A percentile compares a stretch with the other conserved stretches of the same genome.
phyloP scores from a whole-genome alignment of 2,329 filamentous ascomycete species.

The Chrysosporium keratinophilum region DNA sequence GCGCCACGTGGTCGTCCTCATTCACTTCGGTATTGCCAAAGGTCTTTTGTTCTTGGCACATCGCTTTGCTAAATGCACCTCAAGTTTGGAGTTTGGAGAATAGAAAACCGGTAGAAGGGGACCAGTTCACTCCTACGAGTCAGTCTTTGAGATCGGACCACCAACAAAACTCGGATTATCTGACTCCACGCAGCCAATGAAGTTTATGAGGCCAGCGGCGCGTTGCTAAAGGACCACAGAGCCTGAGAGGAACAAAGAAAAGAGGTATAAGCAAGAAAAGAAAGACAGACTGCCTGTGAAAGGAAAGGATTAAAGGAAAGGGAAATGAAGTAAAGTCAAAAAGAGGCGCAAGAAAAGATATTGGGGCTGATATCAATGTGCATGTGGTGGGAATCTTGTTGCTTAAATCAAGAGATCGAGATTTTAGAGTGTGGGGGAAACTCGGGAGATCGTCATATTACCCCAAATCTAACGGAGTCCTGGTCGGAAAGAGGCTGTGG shows the following conservation, averaged over 20 bases:
- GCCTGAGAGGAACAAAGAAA: neutral
- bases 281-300: neutral
- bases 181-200: neutral
- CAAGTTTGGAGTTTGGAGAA: too few species aligned
- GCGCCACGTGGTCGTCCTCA: neutral
- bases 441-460: constrained; percentile 8
- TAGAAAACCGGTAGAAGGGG: neutral
- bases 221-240: neutral
- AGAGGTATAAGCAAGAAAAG: neutral
- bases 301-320: neutral
- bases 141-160: neutral
- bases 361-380: neutral
- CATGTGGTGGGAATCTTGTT: neutral
- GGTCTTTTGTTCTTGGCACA: neutral
- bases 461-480: neutral
- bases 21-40: neutral
- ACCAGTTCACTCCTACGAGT: neutral
- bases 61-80: neutral
- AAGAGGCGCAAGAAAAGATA: neutral
- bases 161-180: neutral
- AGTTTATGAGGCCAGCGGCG: neutral
- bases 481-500: neutral
- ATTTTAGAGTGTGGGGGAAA: constrained; percentile 3
- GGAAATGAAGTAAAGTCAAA: neutral
- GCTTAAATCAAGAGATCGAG: neutral